Evolutionary conservation across 371 early-diverging fungal genomes (phyloP).

Genomic region (Thermomucor indicae-seudaticae): DNA sequence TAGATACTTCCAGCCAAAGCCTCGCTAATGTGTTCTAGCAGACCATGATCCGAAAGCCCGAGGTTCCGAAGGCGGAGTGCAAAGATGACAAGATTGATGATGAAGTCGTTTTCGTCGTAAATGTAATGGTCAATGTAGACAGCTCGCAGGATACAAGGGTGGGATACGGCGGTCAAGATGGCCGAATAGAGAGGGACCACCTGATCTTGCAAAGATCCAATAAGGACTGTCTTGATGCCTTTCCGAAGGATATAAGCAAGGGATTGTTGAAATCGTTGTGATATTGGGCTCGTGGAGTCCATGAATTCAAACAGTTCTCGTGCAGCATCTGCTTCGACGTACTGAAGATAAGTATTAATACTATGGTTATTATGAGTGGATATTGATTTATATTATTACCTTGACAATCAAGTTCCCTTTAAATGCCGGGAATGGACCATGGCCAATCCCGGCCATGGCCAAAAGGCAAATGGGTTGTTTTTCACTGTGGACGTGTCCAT

Average conservation of each 20-base stretch:
- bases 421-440: slow-evolving; percentile 85
- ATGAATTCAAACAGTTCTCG: slow-evolving; percentile 90
- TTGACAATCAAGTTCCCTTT: slow-evolving; percentile 75
- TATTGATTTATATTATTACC: slow-evolving; percentile 11
- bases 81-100: slow-evolving; percentile 80
- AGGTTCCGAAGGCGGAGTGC: slow-evolving; percentile 78
- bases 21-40: slow-evolving; percentile 81
- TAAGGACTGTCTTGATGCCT: slow-evolving; percentile 65
- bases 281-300: slow-evolving; percentile 64
- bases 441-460: slow-evolving; percentile 90
- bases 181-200: slow-evolving; percentile 94
- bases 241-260: slow-evolving; percentile 60
- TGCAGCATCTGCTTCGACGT: slow-evolving; percentile 89
- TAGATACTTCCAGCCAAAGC: slow-evolving; percentile 83
- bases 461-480: slow-evolving; percentile 72
- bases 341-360: slow-evolving; percentile 25
- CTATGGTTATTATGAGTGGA: neutral
- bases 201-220: slow-evolving; percentile 87
- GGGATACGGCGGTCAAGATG: slow-evolving; percentile 75
- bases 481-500: slow-evolving; percentile 55
- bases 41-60: slow-evolving; percentile 80
- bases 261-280: slow-evolving; percentile 63
- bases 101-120: slow-evolving; percentile 72
- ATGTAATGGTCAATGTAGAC: slow-evolving; percentile 81
- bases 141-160: slow-evolving; percentile 85